Percentiles rank a stretch among this genome's conserved stretches.
Evolutionary conservation across 768 basidiomycete genomes (phyloP).

Genomic region (Pleurotus sapidus): DNA sequence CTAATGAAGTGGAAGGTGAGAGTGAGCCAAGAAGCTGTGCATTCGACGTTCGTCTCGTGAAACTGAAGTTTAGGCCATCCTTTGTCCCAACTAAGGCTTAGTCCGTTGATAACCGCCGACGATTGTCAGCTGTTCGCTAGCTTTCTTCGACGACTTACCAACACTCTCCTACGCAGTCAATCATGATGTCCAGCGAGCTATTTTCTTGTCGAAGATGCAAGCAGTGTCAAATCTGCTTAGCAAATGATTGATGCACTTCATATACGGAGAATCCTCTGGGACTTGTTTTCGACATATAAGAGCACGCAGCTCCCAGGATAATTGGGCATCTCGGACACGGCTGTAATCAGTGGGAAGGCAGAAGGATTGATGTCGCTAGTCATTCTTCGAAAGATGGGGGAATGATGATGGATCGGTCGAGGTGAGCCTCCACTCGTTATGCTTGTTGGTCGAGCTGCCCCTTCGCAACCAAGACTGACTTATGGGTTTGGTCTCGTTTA

Average conservation of each 20-base stretch:
- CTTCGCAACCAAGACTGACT: background rate
- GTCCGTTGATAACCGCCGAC: background rate
- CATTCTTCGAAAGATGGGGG: background rate
- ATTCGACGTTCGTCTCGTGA: background rate
- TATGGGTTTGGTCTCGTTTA: background rate
- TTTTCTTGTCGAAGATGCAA: background rate
- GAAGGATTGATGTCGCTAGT: background rate
- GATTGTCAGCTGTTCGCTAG: background rate
- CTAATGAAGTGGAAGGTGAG: background rate
- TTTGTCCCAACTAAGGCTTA: background rate
- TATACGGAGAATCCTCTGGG: slow-evolving; percentile 5
- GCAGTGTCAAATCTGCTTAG: background rate
- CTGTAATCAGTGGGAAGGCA: slow-evolving; percentile 2
- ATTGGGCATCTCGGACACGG: slow-evolving; percentile 3
- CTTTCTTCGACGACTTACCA: background rate
- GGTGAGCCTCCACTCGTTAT: background rate
- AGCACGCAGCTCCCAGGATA: slow-evolving; percentile 1
- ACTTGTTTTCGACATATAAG: background rate
- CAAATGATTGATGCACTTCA: background rate
- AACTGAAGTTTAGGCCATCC: background rate
- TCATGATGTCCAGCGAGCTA: background rate
- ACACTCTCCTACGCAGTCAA: background rate
- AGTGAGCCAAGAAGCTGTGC: background rate
- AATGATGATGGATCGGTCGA: background rate
- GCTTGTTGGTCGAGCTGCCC: background rate